Evolutionary conservation across 805 yeast genomes (phyloP).

Genomic region (Clavispora asparagi): DNA sequence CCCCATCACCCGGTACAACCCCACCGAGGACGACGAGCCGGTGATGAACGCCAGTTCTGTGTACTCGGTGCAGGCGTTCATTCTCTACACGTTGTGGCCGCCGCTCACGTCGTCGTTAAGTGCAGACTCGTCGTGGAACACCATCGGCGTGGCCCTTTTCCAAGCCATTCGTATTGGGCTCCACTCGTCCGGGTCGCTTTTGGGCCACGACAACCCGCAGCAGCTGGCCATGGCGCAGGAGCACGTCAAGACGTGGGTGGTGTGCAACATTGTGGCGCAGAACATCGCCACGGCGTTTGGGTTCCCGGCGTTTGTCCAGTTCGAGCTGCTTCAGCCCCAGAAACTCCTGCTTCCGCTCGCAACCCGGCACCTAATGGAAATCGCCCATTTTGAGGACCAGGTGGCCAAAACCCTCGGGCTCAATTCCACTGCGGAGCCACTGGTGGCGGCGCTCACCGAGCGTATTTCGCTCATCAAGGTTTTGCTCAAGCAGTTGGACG

Average conservation of each 20-base stretch:
- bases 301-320: slow-evolving; percentile 86
- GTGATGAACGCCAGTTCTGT: slow-evolving; percentile 85
- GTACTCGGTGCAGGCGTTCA: slow-evolving; percentile 88
- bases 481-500: slow-evolving; percentile 67
- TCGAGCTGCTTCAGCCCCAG: slow-evolving; percentile 58
- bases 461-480: slow-evolving; percentile 70
- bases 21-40: slow-evolving; percentile 75
- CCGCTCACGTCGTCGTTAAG: slow-evolving; percentile 90
- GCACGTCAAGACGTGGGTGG: slow-evolving; percentile 88
- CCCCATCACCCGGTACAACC: slow-evolving; percentile 81
- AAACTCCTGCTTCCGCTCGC: slow-evolving; percentile 45
- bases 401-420: slow-evolving; percentile 72
- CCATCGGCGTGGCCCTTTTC: slow-evolving; percentile 87
- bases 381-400: slow-evolving; percentile 83
- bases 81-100: slow-evolving; percentile 91
- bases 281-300: slow-evolving; percentile 90
- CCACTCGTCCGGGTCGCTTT: slow-evolving; percentile 50
- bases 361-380: slow-evolving; percentile 74
- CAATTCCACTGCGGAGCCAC: slow-evolving; percentile 61
- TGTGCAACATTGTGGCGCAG: slow-evolving; percentile 87
- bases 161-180: slow-evolving; percentile 91
- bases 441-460: slow-evolving; percentile 63
- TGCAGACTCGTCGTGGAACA: slow-evolving; percentile 95
- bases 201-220: background rate
- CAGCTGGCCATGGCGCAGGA: slow-evolving; percentile 48